phyloP scores from a whole-genome alignment of 2,329 filamentous ascomycete genomes.

The Arthrobotrys pseudoclavata region DNA sequence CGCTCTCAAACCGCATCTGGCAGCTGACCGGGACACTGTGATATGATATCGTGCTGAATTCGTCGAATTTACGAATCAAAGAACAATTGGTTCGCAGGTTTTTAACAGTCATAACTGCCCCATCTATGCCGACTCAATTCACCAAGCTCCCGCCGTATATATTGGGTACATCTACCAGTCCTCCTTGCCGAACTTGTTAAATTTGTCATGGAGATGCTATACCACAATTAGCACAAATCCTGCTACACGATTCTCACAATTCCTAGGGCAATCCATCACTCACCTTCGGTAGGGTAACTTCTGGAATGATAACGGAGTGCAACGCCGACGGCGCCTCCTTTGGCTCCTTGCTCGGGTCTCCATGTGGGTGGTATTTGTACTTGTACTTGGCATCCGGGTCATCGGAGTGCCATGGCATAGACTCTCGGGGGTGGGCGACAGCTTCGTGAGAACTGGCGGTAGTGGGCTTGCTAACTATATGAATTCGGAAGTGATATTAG shows the following conservation, averaged over 20 bases:
- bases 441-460: slow-evolving; percentile 82
- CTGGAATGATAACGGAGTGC: slow-evolving; percentile 93
- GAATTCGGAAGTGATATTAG: slow-evolving; percentile 36
- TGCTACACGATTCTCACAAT: background rate
- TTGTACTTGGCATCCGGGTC: slow-evolving; percentile 69
- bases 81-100: background rate
- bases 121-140: slow-evolving; percentile 15
- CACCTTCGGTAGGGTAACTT: slow-evolving; percentile 92
- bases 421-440: slow-evolving; percentile 77
- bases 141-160: slow-evolving; percentile 18
- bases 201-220: slow-evolving; percentile 91
- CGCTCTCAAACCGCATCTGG: slow-evolving; percentile 13
- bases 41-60: slow-evolving; percentile 9
- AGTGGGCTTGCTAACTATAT: slow-evolving; percentile 84
- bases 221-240: slow-evolving; percentile 39
- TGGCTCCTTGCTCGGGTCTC: slow-evolving; percentile 79
- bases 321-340: slow-evolving; percentile 94
- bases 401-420: slow-evolving; percentile 91
- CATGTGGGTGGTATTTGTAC: slow-evolving; percentile 81
- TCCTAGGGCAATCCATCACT: slow-evolving; percentile 62
- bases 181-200: slow-evolving; percentile 99
- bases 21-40: slow-evolving; percentile 1
- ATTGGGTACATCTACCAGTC: slow-evolving; percentile 74
- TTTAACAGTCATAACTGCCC: background rate
- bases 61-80: background rate